phyloP scores from a whole-genome alignment of 2,329 filamentous ascomycete species.

The Clonostachys byssicola region DNA sequence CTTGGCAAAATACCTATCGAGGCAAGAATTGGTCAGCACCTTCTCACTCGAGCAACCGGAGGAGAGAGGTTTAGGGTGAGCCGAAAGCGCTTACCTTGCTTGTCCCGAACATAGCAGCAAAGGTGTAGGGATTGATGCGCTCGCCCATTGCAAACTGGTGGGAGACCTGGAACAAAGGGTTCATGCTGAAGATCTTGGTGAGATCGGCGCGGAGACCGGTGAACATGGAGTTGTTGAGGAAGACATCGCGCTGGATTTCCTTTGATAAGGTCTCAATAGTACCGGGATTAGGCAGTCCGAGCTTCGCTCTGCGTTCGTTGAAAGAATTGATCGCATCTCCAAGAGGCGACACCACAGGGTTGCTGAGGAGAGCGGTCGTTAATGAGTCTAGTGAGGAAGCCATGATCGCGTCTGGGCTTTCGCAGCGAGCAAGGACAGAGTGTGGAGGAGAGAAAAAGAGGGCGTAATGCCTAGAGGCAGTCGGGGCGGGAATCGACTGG shows the following conservation, averaged over 20 bases:
- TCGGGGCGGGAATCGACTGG: too few species aligned
- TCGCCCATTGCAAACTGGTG: conserved; percentile 96
- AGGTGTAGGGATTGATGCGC: conserved; percentile 88
- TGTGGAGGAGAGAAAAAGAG: neutral
- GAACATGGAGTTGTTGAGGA: conserved; percentile 96
- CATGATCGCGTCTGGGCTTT: conserved; percentile 32
- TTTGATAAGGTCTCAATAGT: conserved; percentile 84
- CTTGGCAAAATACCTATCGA: conserved; percentile 85
- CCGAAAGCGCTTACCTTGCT: conserved; percentile 61
- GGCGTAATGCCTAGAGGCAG: too few species aligned
- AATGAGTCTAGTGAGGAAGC: conserved; percentile 48
- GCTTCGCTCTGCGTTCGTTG: conserved; percentile 77
- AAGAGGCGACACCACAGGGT: conserved; percentile 65
- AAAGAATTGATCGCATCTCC: conserved; percentile 79
- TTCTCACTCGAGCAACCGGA: too few species aligned
- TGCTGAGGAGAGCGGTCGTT: conserved; percentile 64
- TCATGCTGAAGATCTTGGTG: conserved; percentile 92
- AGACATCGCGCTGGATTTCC: conserved; percentile 94
- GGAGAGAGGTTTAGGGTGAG: too few species aligned
- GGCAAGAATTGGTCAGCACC: neutral
- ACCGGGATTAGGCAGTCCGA: conserved; percentile 89
- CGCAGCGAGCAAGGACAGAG: neutral
- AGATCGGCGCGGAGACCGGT: conserved; percentile 92
- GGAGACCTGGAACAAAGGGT: conserved; percentile 93
- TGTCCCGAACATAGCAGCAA: conserved; percentile 90